A percentile compares a stretch with the other conserved stretches of the same genome.
Evolutionary conservation across 192 early-diverging fungal species (phyloP).

Genomic region (Gryganskiella cystojenkinii): DNA sequence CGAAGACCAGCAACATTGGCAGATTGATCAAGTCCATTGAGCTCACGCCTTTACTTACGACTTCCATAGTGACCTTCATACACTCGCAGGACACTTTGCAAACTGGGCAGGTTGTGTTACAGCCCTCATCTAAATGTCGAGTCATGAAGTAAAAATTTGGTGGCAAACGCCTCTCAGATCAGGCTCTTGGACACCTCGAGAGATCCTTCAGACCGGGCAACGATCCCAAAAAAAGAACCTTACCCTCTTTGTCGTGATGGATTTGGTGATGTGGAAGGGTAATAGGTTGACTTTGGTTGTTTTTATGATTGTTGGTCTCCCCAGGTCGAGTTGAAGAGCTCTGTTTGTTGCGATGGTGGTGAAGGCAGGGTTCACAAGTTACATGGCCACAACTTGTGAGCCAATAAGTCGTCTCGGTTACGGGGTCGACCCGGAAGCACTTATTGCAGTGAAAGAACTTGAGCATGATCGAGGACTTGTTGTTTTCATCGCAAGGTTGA

Average conservation of each 20-base stretch:
- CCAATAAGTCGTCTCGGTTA: background rate
- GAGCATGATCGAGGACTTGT: background rate
- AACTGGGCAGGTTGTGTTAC: slow-evolving; percentile 11
- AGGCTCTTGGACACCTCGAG: too few species aligned
- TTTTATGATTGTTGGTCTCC: background rate
- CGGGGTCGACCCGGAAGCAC: slow-evolving; percentile 26
- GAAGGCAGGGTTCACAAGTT: slow-evolving; percentile 27
- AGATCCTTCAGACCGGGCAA: background rate
- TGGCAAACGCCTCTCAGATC: too few species aligned
- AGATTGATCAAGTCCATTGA: background rate
- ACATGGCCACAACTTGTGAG: slow-evolving; percentile 41
- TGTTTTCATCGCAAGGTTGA: too few species aligned
- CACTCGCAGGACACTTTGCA: slow-evolving; percentile 34
- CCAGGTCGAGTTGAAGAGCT: too few species aligned
- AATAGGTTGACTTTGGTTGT: background rate
- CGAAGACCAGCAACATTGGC: background rate
- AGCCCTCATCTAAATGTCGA: too few species aligned
- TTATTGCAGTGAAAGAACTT: slow-evolving; percentile 44
- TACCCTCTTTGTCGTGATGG: background rate
- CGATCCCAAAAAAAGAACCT: background rate
- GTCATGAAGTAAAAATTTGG: slow-evolving; percentile 9
- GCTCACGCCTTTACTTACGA: slow-evolving; percentile 5
- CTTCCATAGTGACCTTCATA: slow-evolving; percentile 2
- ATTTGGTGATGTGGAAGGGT: background rate
- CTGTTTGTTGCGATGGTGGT: slow-evolving; percentile 1